Base-by-base conservation (phyloP, 2,329 filamentous ascomycete species). In the Aspergillus candidus region DNA sequence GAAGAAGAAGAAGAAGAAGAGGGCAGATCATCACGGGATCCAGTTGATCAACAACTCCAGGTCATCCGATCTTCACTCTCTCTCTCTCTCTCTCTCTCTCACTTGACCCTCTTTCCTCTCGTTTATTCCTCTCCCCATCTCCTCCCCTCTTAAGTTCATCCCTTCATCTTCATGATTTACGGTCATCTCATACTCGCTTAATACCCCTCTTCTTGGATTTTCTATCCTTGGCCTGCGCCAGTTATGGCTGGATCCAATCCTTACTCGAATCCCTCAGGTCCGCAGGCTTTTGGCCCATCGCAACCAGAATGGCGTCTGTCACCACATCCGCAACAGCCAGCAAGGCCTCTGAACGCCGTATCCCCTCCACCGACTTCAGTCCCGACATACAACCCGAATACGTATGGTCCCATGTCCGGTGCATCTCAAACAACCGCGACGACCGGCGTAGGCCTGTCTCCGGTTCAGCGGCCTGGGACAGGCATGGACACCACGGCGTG, bases 281-380 rank as follows among this genome's bases (percentile, higher is more conserved):
- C 56, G 27, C 42, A 52, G 4, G 36, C 27, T 38, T 47, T 52
- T 11, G 51, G 43, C 42, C 53, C 64, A 36, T 50, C 61, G 11
- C 60, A 63, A 40, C 67, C 67, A 35, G 66, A 69, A 62, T 70
- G 67, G 66, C 63, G 63, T 47, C 49, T 59, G 34, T 51, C 58
- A 31, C 39, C 55, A 15, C 43, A 45, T 32, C 43, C 41, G 33
- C 50, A 44, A 13, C 58, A 54, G 38, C 54, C 50, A 11, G 47
- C 60, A 17, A 46, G 51, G 41, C 54, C 53, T 17, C 44, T 52
- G 27, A 39, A 45, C 17, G 45, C 51, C n/a, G 38, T 48, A 27
- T 46, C 48, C 31, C 50, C 52, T 29, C 58, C 55, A 13, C 53
- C 59, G 4, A 46, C 50, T n/a, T 44, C 49, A 5, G 33, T 50